A percentile compares a stretch with the other conserved stretches of the same genome.
phyloP scores from a whole-genome alignment of 352 stramenopile species.

The Blastocystis sp. region DNA sequence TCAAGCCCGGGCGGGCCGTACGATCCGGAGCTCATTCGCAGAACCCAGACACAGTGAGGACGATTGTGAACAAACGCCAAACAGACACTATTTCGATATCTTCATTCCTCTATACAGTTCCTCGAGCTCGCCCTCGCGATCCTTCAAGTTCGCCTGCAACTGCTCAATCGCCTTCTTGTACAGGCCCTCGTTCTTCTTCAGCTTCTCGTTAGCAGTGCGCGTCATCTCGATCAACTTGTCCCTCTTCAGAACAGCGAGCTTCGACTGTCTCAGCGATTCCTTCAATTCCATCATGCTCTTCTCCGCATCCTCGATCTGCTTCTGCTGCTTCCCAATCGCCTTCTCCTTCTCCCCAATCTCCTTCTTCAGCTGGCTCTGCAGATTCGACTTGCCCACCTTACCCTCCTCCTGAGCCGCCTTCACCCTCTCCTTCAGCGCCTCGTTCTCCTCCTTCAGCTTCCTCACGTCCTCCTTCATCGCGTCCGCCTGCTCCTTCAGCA shows the following conservation, averaged over 20 bases:
- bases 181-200: constrained; percentile 43
- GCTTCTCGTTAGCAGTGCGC: constrained; percentile 40
- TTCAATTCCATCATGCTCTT: not conserved
- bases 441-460: not conserved
- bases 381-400: not conserved
- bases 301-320: not conserved
- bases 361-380: not conserved
- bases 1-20: constrained; percentile 19
- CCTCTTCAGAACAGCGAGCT: constrained; percentile 20
- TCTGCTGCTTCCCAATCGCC: not conserved
- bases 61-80: constrained; percentile 37
- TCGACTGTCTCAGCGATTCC: constrained; percentile 17
- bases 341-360: constrained; percentile 7
- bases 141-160: constrained; percentile 26
- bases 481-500: not conserved
- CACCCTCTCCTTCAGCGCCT: not conserved
- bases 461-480: not conserved
- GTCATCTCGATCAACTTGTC: constrained; percentile 18
- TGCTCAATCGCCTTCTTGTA: constrained; percentile 52
- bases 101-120: constrained; percentile 65
- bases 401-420: not conserved
- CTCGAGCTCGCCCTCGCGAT: constrained; percentile 30
- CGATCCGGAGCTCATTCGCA: constrained; percentile 23
- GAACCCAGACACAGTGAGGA: not conserved
- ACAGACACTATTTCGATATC: constrained; percentile 31